Conservation (phyloP, 2,329 filamentous ascomycete genomes). For the Apiospora marii region DNA sequence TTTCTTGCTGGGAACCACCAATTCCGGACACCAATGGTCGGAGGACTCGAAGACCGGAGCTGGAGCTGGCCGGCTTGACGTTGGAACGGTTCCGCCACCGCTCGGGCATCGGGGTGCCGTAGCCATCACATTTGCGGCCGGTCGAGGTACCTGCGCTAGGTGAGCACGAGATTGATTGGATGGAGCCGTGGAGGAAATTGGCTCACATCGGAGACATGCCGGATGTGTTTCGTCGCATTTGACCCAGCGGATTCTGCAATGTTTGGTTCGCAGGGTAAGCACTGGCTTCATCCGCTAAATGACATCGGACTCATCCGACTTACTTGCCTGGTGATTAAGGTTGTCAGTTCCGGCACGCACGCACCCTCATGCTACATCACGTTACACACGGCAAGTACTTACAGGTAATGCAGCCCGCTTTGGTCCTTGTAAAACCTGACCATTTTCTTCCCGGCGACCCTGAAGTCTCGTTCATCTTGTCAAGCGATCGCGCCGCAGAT, state of each 20-base stretch:
- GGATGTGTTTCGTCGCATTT: neutral
- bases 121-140: constrained; percentile 2
- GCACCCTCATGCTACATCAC: too few relatives aligned
- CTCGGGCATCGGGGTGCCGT: neutral
- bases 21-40: neutral
- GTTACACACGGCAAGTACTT: neutral
- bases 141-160: neutral
- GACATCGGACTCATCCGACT: neutral
- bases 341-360: neutral
- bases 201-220: neutral
- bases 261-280: neutral
- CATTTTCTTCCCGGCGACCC: neutral
- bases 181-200: neutral
- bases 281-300: neutral
- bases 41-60: neutral
- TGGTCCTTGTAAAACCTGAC: neutral
- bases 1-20: neutral
- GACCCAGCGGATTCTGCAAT: neutral
- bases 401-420: neutral
- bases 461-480: neutral
- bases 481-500: neutral
- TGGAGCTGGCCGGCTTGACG: neutral
- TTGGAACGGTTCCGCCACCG: neutral
- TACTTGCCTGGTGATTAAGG: neutral
- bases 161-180: neutral